phyloP scores from a whole-genome alignment of 306 rosid genomes.

The Gastrolobium villosum region DNA sequence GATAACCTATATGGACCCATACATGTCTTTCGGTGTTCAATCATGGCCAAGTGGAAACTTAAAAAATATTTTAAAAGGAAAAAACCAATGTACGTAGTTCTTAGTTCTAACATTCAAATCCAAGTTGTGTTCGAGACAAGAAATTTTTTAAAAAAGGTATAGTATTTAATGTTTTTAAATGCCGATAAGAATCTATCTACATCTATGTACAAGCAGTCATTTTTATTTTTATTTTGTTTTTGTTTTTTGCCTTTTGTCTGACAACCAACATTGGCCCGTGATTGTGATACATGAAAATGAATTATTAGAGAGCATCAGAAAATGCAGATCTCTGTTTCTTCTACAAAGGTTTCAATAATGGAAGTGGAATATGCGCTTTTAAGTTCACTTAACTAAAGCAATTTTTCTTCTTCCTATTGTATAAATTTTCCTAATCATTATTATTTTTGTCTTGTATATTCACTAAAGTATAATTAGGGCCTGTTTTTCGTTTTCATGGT shows the following conservation, averaged over 20 bases:
- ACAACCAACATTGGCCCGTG: neutral
- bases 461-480: neutral
- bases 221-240: neutral
- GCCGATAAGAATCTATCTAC: neutral
- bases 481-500: neutral
- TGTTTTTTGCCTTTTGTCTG: neutral
- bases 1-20: too few species aligned
- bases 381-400: neutral
- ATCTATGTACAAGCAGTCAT: neutral
- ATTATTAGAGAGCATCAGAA: neutral
- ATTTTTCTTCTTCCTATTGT: neutral
- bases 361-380: neutral
- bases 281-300: neutral
- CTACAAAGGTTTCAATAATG: neutral
- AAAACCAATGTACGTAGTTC: neutral
- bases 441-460: neutral
- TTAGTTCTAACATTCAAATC: neutral
- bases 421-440: neutral
- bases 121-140: neutral
- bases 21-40: too few species aligned
- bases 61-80: too few species aligned
- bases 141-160: neutral
- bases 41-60: too few species aligned
- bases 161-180: neutral
- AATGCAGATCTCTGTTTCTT: constrained; percentile 1